Conservation (phyloP, 495 filamentous ascomycete genomes). For the Coniosporium apollinis region DNA sequence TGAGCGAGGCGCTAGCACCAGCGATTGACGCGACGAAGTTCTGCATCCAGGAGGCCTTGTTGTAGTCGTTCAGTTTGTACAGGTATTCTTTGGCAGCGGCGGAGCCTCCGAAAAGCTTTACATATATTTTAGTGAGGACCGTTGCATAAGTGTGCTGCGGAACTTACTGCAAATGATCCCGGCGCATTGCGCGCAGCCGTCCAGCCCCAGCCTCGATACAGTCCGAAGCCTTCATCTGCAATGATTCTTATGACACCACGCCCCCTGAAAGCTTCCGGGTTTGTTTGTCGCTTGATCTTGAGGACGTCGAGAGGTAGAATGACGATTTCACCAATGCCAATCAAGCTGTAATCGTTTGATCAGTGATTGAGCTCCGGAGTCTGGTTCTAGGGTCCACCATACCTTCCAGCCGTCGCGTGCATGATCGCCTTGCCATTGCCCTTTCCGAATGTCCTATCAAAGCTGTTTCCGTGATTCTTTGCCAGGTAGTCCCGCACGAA, state of each 20-base stretch:
- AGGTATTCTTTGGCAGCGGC: slow-evolving; percentile 98
- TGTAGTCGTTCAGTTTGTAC: slow-evolving; percentile 78
- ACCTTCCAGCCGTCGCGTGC: slow-evolving; percentile 92
- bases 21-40: slow-evolving; percentile 96
- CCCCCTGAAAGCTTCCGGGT: slow-evolving; percentile 93
- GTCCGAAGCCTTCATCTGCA: slow-evolving; percentile 81
- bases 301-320: slow-evolving; percentile 89
- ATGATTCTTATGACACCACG: slow-evolving; percentile 82
- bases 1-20: slow-evolving; percentile 76
- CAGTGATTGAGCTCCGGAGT: background rate
- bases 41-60: slow-evolving; percentile 81
- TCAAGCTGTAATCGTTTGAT: slow-evolving; percentile 38
- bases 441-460: slow-evolving; percentile 82
- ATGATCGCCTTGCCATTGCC: slow-evolving; percentile 96
- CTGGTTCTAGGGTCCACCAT: slow-evolving; percentile 7
- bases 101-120: slow-evolving; percentile 87
- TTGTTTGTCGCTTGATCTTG: slow-evolving; percentile 99
- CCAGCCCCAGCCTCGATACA: slow-evolving; percentile 95
- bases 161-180: slow-evolving; percentile 81
- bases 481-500: slow-evolving; percentile 83
- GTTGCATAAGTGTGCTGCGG: slow-evolving; percentile 5
- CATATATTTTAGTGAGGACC: background rate
- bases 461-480: slow-evolving; percentile 60
- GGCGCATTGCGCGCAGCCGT: slow-evolving; percentile 94
- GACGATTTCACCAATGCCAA: slow-evolving; percentile 94